Conservation (phyloP, 164 flowering plant genomes). For the Berberis thunbergii region DNA sequence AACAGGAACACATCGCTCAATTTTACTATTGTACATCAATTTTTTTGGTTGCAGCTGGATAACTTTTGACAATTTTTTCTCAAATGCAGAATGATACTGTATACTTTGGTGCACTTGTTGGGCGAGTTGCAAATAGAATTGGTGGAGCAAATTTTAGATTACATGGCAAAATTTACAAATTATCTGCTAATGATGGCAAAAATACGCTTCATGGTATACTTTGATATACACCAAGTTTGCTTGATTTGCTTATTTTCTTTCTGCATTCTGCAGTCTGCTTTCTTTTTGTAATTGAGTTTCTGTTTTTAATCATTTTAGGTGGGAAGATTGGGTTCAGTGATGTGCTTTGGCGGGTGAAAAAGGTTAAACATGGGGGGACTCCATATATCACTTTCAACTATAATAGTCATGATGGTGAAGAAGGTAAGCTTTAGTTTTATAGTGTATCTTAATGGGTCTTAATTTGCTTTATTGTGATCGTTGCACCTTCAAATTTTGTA, state of each 20-base stretch:
- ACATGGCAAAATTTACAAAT: slow-evolving; percentile 36
- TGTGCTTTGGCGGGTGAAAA: slow-evolving; percentile 39
- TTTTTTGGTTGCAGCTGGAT: no score
- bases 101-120: slow-evolving; percentile 60
- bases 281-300: background rate
- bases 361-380: slow-evolving; percentile 11
- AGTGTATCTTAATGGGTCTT: background rate
- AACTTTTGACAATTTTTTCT: no score
- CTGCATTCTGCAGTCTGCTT: no score
- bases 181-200: slow-evolving; percentile 51
- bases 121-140: slow-evolving; percentile 72
- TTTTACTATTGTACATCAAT: no score
- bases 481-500: background rate
- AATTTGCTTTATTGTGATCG: no score
- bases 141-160: slow-evolving; percentile 49
- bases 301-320: slow-evolving; percentile 23
- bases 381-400: slow-evolving; percentile 35
- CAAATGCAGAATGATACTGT: slow-evolving; percentile 45
- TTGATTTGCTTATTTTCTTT: background rate
- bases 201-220: slow-evolving; percentile 48
- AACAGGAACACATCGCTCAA: no score
- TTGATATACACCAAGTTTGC: background rate
- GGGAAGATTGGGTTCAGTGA: slow-evolving; percentile 47
- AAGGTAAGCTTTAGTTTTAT: slow-evolving; percentile 2
- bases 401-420: slow-evolving; percentile 41